These are phyloP conservation scores for Backusella parvicylindrica DNA, from an alignment of 192 early-diverging fungal genomes.

Conservation along the genomic window DNA sequence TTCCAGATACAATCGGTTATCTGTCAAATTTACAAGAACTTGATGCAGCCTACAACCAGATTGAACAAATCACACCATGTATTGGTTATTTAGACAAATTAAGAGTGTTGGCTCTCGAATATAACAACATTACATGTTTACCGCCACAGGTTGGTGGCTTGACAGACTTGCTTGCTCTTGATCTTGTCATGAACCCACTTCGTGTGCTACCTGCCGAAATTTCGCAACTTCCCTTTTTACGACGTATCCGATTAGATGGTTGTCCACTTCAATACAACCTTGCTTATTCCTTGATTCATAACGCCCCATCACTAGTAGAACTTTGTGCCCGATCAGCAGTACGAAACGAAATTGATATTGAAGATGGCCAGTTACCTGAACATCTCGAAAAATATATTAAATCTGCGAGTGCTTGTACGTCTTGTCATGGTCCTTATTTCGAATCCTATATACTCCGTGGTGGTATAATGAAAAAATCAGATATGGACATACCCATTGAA, in stretches of 20 bases:
- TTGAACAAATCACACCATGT: constrained; percentile 54
- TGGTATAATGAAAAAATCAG: constrained; percentile 57
- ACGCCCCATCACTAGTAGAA: constrained; percentile 68
- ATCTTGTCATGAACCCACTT: constrained; percentile 68
- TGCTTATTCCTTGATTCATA: constrained; percentile 34
- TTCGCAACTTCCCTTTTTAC: constrained; percentile 62
- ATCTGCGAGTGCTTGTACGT: constrained; percentile 58
- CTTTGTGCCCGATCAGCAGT: constrained; percentile 67
- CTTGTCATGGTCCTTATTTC: constrained; percentile 81
- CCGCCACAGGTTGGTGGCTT: constrained; percentile 64
- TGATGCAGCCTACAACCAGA: constrained; percentile 61
- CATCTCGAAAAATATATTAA: constrained; percentile 64
- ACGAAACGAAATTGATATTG: background rate
- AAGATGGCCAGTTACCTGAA: constrained; percentile 18
- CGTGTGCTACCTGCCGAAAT: constrained; percentile 69
- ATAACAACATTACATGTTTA: constrained; percentile 58
- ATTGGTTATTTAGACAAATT: constrained; percentile 64
- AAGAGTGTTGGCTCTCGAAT: constrained; percentile 51
- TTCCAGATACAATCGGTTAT: constrained; percentile 71
- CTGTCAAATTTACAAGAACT: constrained; percentile 67
- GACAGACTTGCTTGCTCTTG: constrained; percentile 56
- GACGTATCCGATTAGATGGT: constrained; percentile 50
- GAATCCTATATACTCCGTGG: constrained; percentile 59
- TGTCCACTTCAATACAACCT: constrained; percentile 47
- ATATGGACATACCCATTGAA: constrained; percentile 53